Base-by-base conservation (phyloP, 805 yeast genomes). In the Cyberlindnera americana region DNA sequence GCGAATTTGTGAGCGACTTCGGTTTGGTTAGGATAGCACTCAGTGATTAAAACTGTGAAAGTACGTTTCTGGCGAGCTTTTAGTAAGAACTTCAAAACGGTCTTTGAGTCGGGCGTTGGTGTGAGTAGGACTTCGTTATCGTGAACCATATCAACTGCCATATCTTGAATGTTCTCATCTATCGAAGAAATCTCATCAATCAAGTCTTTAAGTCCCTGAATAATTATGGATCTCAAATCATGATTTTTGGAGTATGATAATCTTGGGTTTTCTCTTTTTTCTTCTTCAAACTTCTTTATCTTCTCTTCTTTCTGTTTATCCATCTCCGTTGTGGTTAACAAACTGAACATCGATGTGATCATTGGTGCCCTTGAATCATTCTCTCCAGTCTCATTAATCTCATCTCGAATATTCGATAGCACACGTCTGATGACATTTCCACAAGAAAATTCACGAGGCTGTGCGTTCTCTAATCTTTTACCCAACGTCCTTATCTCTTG, bases 351-450 rank as follows among this genome's bases (percentile, higher is more conserved):
- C 5, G 95, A 82, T 13, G 85, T 73, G 52, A 81, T 78, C 71
- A 82, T 77, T 2, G 87, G 79, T 18, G 57, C 55, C 34, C 57
- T 60, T 5, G 54, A 44, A 27, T 53, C 58, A 23, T 52, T 54
- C 18, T 54, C 59, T 25, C 62, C 59, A 31, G 62, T 54, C 25
- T 63, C 80, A 44, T 76, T 87, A 22, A 82, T 75, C 59, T 90
- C 96, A 52, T 93, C 98, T 52, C 98, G 72, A 36, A 91, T 79
- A 39, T 86, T 66, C 1, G 95, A 89, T 48, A 93, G 67, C 1
- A 91, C 90, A 57, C 99, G 74, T 59, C 98, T 76, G 14, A 91
- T 83, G 27, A 93, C 82, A 60, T 93, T 93, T 9, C 98, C 98
- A 40, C 90, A 78, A 3, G 89, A 76, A 50, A 89, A 81, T 53